Evolutionary conservation across 768 basidiomycete species (phyloP).

Genomic region (Boletus rex-veris): DNA sequence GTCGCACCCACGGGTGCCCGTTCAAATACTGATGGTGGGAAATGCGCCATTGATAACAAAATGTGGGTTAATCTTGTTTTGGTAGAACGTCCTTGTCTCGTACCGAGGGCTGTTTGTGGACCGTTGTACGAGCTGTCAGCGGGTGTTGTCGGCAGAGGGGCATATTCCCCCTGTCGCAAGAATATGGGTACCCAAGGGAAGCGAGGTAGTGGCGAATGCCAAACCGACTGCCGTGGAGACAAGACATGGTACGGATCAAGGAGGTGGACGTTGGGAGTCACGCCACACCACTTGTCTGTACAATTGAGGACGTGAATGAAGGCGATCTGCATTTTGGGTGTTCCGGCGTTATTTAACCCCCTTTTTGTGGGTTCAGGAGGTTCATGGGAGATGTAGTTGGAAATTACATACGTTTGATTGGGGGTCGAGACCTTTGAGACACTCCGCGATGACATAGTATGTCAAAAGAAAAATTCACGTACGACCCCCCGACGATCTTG

Average conservation of each 20-base stretch:
- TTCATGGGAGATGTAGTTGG: not conserved
- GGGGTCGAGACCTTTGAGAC: not conserved
- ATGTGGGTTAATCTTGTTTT: not conserved
- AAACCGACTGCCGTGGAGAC: too few species aligned
- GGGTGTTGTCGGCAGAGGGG: slow-evolving; percentile 65
- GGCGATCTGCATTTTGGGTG: too few species aligned
- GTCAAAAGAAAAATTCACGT: slow-evolving; percentile 9
- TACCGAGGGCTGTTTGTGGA: slow-evolving; percentile 63
- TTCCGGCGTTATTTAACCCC: too few species aligned
- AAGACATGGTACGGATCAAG: slow-evolving; percentile 15
- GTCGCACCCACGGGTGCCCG: slow-evolving; percentile 46
- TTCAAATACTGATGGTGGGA: slow-evolving; percentile 52
- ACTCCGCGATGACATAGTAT: slow-evolving; percentile 30
- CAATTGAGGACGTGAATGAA: slow-evolving; percentile 6
- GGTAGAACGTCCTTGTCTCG: slow-evolving; percentile 47
- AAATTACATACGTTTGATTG: too few species aligned
- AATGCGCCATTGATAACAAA: not conserved
- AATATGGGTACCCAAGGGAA: slow-evolving; percentile 40
- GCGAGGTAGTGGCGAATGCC: not conserved
- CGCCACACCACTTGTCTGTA: slow-evolving; percentile 48
- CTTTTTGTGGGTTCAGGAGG: not conserved
- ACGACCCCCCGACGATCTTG: slow-evolving; percentile 12
- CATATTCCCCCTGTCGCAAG: slow-evolving; percentile 72
- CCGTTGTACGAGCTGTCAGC: slow-evolving; percentile 55
- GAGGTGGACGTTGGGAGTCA: slow-evolving; percentile 43